Base-by-base conservation (phyloP, 140 eudicot genomes). In the Anethum foeniculum region DNA sequence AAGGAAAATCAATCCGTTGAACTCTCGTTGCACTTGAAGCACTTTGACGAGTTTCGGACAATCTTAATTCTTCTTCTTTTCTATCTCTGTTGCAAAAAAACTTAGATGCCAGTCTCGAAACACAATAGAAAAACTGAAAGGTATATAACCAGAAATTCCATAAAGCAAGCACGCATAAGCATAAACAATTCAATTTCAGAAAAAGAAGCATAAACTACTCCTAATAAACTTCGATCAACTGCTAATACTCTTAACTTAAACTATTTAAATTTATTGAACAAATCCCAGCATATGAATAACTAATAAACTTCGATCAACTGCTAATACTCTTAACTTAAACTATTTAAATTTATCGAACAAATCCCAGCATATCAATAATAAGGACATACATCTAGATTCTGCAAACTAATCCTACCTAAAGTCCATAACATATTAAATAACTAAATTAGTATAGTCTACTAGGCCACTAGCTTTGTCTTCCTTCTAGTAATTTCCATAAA, bases 401-500 rank as follows among this genome's bases (percentile, higher is more conserved):
- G 19, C n/a, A 15, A n/a, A 28, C 19, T 47, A 47, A 15, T 75
- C 79, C 27, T 27, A 75, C 79, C 43, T 75, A 47, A 47, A 28
- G 10, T 32, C 43, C 30, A 36, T 38, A 5, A 72, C 13, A 72
- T 10, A 41, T 9, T 9, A 73, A 4, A 43, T 43, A 12, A 43
- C 34, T n/a, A 74, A 1, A 41, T 72, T 41, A 9, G 9, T n/a
- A 25, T 74, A 73, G 48, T 74, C 58, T 74, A 74, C 78, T 23
- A 44, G 38, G 56, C 77, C 54, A 43, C 54, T 19, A 5, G 32
- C 32, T 39, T 11, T 43, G 48, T 27, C 52, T 74, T 41, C 39
- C 78, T 43, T 28, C 5, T 36, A 74, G 52, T 67, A 67, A 67
- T 74, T 74, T 74, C 78, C 52, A 44, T 74, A 44, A 44, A 41